phyloP scores from a whole-genome alignment of 805 yeast genomes.

The Pichia scutulata region DNA sequence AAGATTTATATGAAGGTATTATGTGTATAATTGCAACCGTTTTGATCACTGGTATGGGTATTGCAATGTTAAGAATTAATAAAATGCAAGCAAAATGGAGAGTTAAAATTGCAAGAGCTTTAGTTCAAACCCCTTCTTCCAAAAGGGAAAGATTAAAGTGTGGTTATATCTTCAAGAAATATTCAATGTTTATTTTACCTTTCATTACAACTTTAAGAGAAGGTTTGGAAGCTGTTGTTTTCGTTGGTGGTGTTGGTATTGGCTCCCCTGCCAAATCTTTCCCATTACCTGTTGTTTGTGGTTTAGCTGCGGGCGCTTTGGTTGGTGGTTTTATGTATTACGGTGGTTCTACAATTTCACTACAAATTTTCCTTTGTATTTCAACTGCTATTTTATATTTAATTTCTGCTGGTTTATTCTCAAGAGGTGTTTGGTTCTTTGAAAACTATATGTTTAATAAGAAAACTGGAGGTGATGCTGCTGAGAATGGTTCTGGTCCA shows the following conservation, averaged over 20 bases:
- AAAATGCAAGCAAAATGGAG: constrained; percentile 96
- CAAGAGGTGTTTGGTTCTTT: constrained; percentile 84
- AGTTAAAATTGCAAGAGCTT: constrained; percentile 77
- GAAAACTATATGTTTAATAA: constrained; percentile 56
- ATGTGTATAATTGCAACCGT: constrained; percentile 81
- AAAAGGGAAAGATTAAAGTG: constrained; percentile 42
- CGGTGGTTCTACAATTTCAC: constrained; percentile 69
- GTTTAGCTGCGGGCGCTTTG: constrained; percentile 63
- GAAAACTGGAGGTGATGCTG: constrained; percentile 82
- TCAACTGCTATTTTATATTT: constrained; percentile 83
- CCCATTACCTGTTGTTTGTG: constrained; percentile 82
- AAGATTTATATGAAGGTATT: constrained; percentile 92
- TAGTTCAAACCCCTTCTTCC: constrained; percentile 46
- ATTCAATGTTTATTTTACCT: constrained; percentile 80
- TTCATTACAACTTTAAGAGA: constrained; percentile 84
- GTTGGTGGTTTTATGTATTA: constrained; percentile 67
- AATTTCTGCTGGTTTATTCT: constrained; percentile 82
- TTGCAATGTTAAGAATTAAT: constrained; percentile 87
- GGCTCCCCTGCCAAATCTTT: constrained; percentile 42
- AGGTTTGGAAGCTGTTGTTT: constrained; percentile 90
- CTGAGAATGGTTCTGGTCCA: constrained; percentile 84
- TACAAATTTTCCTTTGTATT: constrained; percentile 73
- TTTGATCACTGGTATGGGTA: constrained; percentile 84
- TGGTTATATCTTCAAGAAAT: constrained; percentile 53
- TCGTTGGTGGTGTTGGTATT: constrained; percentile 88